A percentile compares a stretch with the other conserved stretches of the same genome.
Conservation (phyloP, 345 rosid species). For the Eutrema heterophyllum region DNA sequence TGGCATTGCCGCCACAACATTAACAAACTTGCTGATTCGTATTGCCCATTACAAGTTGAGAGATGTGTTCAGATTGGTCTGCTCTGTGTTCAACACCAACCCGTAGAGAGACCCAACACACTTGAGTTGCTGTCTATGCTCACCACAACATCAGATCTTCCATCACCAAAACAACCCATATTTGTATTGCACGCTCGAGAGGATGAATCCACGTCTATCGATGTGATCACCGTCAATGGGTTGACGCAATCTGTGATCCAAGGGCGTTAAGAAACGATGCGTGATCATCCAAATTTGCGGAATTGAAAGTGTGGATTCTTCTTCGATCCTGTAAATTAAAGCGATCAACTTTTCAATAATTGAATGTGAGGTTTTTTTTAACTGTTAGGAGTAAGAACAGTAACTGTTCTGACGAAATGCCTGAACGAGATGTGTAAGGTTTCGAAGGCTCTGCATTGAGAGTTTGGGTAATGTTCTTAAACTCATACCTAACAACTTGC, state of each 20-base stretch:
- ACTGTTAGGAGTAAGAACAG: no score
- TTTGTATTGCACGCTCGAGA: background rate
- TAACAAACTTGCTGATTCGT: background rate
- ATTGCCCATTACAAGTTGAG: background rate
- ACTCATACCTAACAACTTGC: no score
- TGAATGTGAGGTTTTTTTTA: no score
- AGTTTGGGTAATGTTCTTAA: no score
- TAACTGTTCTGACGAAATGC: no score
- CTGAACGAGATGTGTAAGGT: no score
- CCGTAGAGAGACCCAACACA: slow-evolving; percentile 6
- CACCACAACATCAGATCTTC: slow-evolving; percentile 8
- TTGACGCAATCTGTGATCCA: background rate
- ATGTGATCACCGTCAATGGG: background rate
- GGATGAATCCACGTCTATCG: background rate
- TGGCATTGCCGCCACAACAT: no score
- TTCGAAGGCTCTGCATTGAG: no score
- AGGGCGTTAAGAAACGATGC: background rate
- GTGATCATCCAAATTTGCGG: no score
- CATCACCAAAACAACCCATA: slow-evolving; percentile 4
- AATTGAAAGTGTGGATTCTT: no score
- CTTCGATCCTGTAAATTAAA: no score
- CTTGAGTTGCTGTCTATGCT: slow-evolving; percentile 12
- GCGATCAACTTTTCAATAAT: no score
- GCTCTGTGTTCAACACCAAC: slow-evolving; percentile 11
- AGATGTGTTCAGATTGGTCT: slow-evolving; percentile 15